These are phyloP conservation scores for Lipomyces yamadae DNA, from an alignment of 805 yeast species.

Conservation along the genomic window DNA sequence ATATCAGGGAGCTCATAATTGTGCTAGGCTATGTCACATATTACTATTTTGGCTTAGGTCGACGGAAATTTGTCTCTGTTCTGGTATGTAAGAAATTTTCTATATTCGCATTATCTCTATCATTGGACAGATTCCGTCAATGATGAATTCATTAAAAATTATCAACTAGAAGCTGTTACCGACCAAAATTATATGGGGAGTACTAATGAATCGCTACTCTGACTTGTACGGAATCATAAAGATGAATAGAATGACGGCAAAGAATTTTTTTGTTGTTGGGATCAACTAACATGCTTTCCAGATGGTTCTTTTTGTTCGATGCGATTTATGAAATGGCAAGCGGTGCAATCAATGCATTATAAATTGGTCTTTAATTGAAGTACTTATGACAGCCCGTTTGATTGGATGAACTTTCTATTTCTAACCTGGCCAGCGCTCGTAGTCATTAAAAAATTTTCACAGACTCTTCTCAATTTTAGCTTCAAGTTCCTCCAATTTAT, in stretches of 20 bases:
- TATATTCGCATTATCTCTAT: no score
- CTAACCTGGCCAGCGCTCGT: background rate
- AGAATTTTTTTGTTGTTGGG: background rate
- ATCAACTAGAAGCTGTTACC: conserved; percentile 38
- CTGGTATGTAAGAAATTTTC: background rate
- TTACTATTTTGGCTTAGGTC: background rate
- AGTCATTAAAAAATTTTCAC: background rate
- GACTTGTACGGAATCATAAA: conserved; percentile 10
- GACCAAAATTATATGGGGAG: conserved; percentile 34
- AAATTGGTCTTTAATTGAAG: no score
- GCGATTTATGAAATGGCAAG: no score
- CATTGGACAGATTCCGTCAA: background rate
- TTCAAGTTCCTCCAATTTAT: conserved; percentile 21
- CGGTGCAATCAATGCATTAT: no score
- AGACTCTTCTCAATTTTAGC: conserved; percentile 10
- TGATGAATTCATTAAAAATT: conserved; percentile 32
- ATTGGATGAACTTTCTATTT: background rate
- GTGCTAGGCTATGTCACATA: background rate
- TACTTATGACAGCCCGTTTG: no score
- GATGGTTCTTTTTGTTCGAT: background rate
- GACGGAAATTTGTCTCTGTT: background rate
- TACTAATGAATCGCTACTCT: conserved; percentile 39
- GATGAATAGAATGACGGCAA: background rate
- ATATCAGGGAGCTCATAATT: background rate
- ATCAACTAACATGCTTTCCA: background rate